Conservation (phyloP, 768 basidiomycete species). For the Calvatia gigantea region DNA sequence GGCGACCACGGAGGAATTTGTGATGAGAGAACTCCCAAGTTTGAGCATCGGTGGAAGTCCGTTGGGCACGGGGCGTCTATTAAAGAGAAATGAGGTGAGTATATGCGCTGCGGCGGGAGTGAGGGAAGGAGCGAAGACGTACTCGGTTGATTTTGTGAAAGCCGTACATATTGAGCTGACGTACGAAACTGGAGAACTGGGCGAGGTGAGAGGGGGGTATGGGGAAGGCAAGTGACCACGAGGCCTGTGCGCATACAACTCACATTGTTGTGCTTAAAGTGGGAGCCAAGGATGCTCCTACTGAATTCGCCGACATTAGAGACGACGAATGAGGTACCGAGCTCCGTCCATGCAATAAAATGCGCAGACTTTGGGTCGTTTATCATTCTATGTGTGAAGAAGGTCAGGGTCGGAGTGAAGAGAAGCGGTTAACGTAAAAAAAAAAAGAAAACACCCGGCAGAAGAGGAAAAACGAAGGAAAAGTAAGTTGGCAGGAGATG, state of each 20-base stretch:
- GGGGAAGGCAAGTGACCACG: constrained; percentile 10
- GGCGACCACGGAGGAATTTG: constrained; percentile 78
- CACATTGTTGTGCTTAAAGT: constrained; percentile 91
- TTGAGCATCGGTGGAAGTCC: constrained; percentile 76
- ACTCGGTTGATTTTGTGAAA: constrained; percentile 94
- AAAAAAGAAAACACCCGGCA: constrained; percentile 7
- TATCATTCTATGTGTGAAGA: constrained; percentile 62
- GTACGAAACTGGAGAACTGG: constrained; percentile 90
- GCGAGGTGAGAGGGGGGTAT: constrained; percentile 1
- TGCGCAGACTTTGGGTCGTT: constrained; percentile 75
- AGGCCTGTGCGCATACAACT: constrained; percentile 25
- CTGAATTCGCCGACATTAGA: constrained; percentile 86
- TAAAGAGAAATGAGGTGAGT: constrained; percentile 5
- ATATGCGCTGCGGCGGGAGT: neutral
- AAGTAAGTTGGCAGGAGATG: neutral
- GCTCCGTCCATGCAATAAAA: constrained; percentile 81
- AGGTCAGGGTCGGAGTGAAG: constrained; percentile 6
- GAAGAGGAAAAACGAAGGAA: constrained; percentile 8
- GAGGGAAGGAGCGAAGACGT: constrained; percentile 20
- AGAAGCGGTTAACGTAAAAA: constrained; percentile 10
- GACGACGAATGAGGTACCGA: constrained; percentile 82
- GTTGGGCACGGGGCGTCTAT: constrained; percentile 83
- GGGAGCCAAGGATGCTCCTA: constrained; percentile 76
- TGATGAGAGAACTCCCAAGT: constrained; percentile 89
- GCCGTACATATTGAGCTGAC: constrained; percentile 95